Base-by-base conservation (phyloP, 768 basidiomycete genomes). In the Termitomyces heimii region DNA sequence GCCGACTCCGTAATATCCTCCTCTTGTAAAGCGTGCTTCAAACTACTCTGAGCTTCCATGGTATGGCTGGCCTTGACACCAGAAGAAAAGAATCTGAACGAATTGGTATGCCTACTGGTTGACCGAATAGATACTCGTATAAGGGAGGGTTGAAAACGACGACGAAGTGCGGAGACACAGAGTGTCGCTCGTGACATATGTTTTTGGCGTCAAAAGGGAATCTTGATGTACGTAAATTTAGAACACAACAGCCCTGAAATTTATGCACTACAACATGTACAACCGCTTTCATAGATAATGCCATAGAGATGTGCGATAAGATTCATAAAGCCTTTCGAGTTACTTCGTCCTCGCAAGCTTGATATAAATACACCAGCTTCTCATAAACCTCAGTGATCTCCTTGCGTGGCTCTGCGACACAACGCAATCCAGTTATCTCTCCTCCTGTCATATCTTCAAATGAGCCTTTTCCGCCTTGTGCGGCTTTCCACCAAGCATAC, bases 361-460 rank as follows among this genome's bases (percentile, higher is more conserved):
- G 71, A 67, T 88, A 89, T 9, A 72, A 60, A 28, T 70, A 73
- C 16, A 88, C 75, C 26, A 89, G 70, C 7, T 65, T 70, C 24
- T 80, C 78, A 63, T 88, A 89, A n/a, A 82, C 62, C 54, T 70
- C 67, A 10, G 71, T 71, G 31, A 75, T 68, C 53, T 79, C 78
- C 35, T 63, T 64, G 46, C 71, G 68, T 0, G 86, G 86, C 65
- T 77, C 77, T 28, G 87, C 86, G 42, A 88, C 87, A 58, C 83
- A 81, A 61, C 73, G 77, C 67, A 85, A 74, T 40, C 79, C 76
- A 52, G 74, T 76, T n/a, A 75, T 73, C 54, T 81, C 75, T 3
- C 74, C 77, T 37, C 72, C 72, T 14, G 70, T 79, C 84, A 87
- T 85, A 61, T 86, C 82, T 67, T 88, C 88, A 58, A 86, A 86